Base-by-base conservation (phyloP, 805 yeast species). In the Clavispora asparagi region DNA sequence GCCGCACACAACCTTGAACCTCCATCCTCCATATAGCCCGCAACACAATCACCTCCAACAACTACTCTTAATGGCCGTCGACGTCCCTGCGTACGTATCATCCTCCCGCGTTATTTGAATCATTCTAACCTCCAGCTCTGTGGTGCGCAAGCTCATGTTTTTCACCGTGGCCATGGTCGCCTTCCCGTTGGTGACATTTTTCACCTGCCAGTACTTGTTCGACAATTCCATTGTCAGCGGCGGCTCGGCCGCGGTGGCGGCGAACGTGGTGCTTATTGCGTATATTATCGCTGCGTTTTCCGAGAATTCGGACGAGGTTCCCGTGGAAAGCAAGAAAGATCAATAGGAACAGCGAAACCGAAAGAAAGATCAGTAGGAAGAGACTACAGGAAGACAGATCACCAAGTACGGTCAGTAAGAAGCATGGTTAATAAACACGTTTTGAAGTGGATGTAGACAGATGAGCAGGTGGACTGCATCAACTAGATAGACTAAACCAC, bases 101-200 rank as follows among this genome's bases (percentile, higher is more conserved):
- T 27, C 13, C 8, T 8, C 45, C 17, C 7, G 17, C 8, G 17
- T 23, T 6, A n/a, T 7, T n/a, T 29, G 14, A 37, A 25, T 7
- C 17, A 8, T 6, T 14, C 41, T 39, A 39, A 39, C 41, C 9
- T 39, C 31, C 41, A 82, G 86, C 54, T 63, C 79, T 19, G 94
- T 86, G 44, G 67, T 86, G 35, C 75, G 73, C 51, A 87, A 86
- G 64, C 76, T 87, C 47, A 74, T 85, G 64, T 73, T 83, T 56
- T 86, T 83, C 73, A 86, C 95, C 12, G 84, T 74, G 6, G 82
- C 87, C 47, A 87, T 87, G 94, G 80, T 87, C 43, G 64, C 78
- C 23, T 73, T 81, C 41, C 95, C 95, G 23, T 57, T 87, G 51
- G 44, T 75, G 26, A 69, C 85, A 1, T 87, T 87, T 63, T 87